A percentile compares a stretch with the other conserved stretches of the same genome.
Conservation (phyloP, 2,329 filamentous ascomycete genomes). For the Orbilia brochopaga region DNA sequence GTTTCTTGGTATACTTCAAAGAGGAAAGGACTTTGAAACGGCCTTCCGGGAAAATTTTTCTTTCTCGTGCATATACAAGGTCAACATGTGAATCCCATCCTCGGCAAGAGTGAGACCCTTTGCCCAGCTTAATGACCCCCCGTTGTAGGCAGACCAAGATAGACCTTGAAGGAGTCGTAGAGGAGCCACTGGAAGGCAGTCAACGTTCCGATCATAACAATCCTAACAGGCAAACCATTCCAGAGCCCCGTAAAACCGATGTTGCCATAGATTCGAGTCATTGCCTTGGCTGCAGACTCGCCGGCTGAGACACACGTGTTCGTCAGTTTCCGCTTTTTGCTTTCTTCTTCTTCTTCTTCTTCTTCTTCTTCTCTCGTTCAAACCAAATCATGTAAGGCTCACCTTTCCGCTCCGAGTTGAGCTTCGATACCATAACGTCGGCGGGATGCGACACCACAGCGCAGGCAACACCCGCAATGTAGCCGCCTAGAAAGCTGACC, state of each 20-base stretch:
- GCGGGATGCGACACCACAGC: slow-evolving; percentile 80
- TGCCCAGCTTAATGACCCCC: slow-evolving; percentile 56
- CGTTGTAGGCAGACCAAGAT: slow-evolving; percentile 84
- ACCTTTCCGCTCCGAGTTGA: slow-evolving; percentile 75
- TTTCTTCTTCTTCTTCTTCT: slow-evolving; percentile 2
- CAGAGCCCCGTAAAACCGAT: slow-evolving; percentile 88
- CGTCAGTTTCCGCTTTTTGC: slow-evolving; percentile 2
- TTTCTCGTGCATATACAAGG: not conserved
- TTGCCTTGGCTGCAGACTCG: slow-evolving; percentile 78
- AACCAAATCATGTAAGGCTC: not conserved
- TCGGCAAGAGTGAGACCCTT: not conserved
- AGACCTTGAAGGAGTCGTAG: slow-evolving; percentile 89
- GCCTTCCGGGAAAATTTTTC: not conserved
- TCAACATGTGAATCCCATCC: not conserved
- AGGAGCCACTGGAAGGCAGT: slow-evolving; percentile 94
- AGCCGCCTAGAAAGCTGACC: slow-evolving; percentile 82
- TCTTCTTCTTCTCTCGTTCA: not conserved
- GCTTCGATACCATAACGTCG: slow-evolving; percentile 90
- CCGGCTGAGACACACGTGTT: slow-evolving; percentile 61
- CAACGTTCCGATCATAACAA: slow-evolving; percentile 84
- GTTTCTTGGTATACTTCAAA: not conserved
- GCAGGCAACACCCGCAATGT: slow-evolving; percentile 85
- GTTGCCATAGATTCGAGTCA: slow-evolving; percentile 79
- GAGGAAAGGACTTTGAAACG: not conserved
- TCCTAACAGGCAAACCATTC: slow-evolving; percentile 85